A percentile compares a stretch with the other conserved stretches of the same genome.
Conservation (phyloP, 805 yeast species). For the Candida corydali region DNA sequence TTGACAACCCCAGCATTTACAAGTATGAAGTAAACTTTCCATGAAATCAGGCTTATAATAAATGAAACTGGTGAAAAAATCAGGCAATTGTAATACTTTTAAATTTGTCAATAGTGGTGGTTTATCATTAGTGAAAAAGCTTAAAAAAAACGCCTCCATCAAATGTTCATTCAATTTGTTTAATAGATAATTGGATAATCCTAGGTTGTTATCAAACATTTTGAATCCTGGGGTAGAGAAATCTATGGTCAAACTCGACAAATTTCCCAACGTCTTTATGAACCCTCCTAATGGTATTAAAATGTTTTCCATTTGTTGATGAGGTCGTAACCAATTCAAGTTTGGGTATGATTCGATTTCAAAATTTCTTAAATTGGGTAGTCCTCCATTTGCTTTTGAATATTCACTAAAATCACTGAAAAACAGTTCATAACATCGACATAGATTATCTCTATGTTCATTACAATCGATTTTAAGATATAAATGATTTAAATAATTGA, state of each 20-base stretch:
- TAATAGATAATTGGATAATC: constrained; percentile 24
- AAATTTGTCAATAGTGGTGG: constrained; percentile 13
- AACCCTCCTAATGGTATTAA: constrained; percentile 29
- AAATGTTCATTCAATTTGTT: constrained; percentile 30
- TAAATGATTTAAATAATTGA: constrained; percentile 17
- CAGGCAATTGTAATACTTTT: constrained; percentile 26
- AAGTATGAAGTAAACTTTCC: constrained; percentile 31
- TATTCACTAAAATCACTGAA: constrained; percentile 22
- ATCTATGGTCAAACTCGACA: constrained; percentile 24
- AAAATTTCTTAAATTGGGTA: constrained; percentile 26
- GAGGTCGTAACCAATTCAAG: constrained; percentile 33
- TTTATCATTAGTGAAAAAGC: constrained; percentile 15
- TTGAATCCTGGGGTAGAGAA: constrained; percentile 34
- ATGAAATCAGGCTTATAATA: constrained; percentile 35
- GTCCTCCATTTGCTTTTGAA: constrained; percentile 19
- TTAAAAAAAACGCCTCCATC: constrained; percentile 33
- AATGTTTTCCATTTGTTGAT: constrained; percentile 25
- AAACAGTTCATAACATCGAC: constrained; percentile 25
- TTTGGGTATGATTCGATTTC: constrained; percentile 29
- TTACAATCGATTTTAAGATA: constrained; percentile 28
- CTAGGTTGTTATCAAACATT: constrained; percentile 30
- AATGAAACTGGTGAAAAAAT: constrained; percentile 32
- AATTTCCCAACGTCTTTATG: constrained; percentile 19
- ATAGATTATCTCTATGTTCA: constrained; percentile 19
- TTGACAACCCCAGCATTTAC: constrained; percentile 35